Conservation (phyloP, 345 rosid species). For the Passiflora organensis region DNA sequence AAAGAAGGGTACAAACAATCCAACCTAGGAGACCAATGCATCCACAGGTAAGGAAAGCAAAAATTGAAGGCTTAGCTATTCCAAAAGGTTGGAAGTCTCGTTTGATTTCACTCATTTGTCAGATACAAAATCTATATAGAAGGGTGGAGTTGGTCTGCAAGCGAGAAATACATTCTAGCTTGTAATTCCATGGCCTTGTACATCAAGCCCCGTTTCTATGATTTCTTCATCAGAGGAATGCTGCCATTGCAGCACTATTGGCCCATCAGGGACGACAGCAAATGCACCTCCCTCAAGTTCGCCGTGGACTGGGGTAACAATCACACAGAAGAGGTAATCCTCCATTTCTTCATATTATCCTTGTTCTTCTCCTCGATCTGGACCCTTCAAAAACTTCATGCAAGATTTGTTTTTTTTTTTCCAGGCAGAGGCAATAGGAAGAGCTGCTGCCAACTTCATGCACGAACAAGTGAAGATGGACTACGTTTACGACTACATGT, state of each 20-base stretch:
- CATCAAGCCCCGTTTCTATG: slow-evolving; percentile 42
- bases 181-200: slow-evolving; percentile 58
- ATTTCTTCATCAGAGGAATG: slow-evolving; percentile 63
- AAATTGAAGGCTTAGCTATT: not conserved
- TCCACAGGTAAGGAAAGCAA: slow-evolving; percentile 31
- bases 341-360: not conserved
- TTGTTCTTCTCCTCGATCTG: too few species aligned
- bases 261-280: slow-evolving; percentile 51
- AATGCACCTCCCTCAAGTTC: slow-evolving; percentile 54
- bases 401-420: not conserved
- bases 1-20: slow-evolving; percentile 37
- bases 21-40: slow-evolving; percentile 49
- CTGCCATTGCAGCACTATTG: slow-evolving; percentile 67
- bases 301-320: slow-evolving; percentile 80
- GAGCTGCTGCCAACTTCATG: slow-evolving; percentile 25
- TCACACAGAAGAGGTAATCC: slow-evolving; percentile 26
- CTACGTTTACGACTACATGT: slow-evolving; percentile 48
- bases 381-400: too few species aligned
- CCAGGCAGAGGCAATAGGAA: slow-evolving; percentile 38
- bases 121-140: slow-evolving; percentile 72
- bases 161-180: slow-evolving; percentile 75
- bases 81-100: too few species aligned
- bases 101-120: too few species aligned
- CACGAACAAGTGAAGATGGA: slow-evolving; percentile 21
- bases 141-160: slow-evolving; percentile 83